Conservation (phyloP, 805 yeast genomes). For the Barnettozyma siamensis region DNA sequence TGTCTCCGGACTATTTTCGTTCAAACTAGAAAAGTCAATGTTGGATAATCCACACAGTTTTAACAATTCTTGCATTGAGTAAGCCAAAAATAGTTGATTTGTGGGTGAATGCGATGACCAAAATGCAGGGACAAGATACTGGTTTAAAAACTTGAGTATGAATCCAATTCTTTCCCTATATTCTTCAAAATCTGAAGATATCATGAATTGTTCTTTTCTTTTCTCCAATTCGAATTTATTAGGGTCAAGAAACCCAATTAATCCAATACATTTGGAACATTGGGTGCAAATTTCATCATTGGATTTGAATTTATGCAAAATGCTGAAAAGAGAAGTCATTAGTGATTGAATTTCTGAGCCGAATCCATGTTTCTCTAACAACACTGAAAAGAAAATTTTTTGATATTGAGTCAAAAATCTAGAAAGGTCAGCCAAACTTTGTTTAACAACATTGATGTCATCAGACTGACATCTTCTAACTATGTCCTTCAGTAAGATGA, state of each 20-base stretch:
- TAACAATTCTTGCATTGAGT: conserved; percentile 82
- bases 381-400: conserved; percentile 39
- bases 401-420: conserved; percentile 49
- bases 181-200: conserved; percentile 59
- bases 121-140: conserved; percentile 72
- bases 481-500: conserved; percentile 43
- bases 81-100: conserved; percentile 77
- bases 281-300: conserved; percentile 46
- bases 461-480: conserved; percentile 52
- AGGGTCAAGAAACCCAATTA: conserved; percentile 72
- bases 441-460: conserved; percentile 66
- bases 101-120: conserved; percentile 88
- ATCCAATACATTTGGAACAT: conserved; percentile 66
- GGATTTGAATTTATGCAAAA: conserved; percentile 49
- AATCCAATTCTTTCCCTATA: conserved; percentile 59
- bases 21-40: conserved; percentile 26
- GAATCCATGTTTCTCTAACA: conserved; percentile 32
- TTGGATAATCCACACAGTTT: conserved; percentile 48
- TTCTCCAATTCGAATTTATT: conserved; percentile 42
- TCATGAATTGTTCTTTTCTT: conserved; percentile 38
- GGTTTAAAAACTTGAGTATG: conserved; percentile 57
- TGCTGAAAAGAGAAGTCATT: conserved; percentile 47
- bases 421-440: conserved; percentile 60
- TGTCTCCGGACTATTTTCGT: conserved; percentile 24
- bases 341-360: conserved; percentile 37